Conservation (phyloP, 305 asterid species). For the Fraxinus floribunda region DNA sequence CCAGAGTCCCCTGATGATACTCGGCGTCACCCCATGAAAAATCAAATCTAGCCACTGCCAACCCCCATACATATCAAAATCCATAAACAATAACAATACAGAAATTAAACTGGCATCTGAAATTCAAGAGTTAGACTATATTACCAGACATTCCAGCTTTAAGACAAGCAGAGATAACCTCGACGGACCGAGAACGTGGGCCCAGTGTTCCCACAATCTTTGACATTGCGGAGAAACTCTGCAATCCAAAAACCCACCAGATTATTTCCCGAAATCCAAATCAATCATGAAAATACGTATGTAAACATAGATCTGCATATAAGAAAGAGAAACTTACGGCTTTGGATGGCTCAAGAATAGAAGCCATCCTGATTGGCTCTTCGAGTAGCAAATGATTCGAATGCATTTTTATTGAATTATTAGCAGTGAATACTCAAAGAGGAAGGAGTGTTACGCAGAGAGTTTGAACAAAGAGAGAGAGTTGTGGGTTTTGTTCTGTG, state of each 20-base stretch:
- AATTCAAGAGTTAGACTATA: not conserved
- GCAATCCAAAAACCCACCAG: constrained; percentile 11
- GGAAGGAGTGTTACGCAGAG: constrained; percentile 14
- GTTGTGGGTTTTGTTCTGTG: not conserved
- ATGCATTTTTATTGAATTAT: constrained; percentile 49
- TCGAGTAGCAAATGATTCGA: constrained; percentile 82
- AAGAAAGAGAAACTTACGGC: constrained; percentile 29
- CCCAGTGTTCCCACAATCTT: constrained; percentile 98
- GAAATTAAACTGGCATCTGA: not conserved
- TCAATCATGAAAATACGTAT: not conserved
- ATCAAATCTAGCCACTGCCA: constrained; percentile 87
- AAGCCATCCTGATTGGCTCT: constrained; percentile 97
- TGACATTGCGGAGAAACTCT: constrained; percentile 89
- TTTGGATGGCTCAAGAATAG: constrained; percentile 94
- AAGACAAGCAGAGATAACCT: constrained; percentile 70
- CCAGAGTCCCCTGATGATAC: constrained; percentile 87
- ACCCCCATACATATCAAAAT: not conserved
- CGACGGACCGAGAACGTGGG: constrained; percentile 83
- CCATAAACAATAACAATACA: not conserved
- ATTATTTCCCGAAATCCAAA: not conserved
- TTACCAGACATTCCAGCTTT: constrained; percentile 93
- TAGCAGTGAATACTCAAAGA: constrained; percentile 1
- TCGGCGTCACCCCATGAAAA: constrained; percentile 87
- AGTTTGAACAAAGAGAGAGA: constrained; percentile 5
- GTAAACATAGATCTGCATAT: constrained; percentile 22